Evolutionary conservation across 352 stramenopile genomes (phyloP), one percentile per base, ranked within the genome.

Genomic region (Pythium aquatile): DNA sequence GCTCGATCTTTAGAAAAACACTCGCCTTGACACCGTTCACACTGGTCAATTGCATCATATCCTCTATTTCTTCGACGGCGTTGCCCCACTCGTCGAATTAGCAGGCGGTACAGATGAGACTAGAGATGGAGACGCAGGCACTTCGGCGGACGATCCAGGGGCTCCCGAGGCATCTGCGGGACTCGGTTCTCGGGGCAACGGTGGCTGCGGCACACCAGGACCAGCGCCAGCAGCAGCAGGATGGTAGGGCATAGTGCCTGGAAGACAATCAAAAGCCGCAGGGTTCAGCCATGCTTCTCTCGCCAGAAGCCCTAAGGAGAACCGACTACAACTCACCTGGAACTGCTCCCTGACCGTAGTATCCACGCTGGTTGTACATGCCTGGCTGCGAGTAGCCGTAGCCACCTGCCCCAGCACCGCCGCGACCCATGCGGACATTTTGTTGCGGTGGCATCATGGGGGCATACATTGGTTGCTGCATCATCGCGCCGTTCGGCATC

Each of bases 381-480:
- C 66, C 63, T 30, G 84, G 80, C 70, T 87, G 79, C 40, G 70
- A 62, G 42, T 76, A 76, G n/a, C 74, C 69, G 35, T 84, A 83
- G 26, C 61, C 61, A 28, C 55, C 51, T 14, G 17, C 40, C 11
- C 64, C 74, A 16, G 69, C 68, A 32, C 56, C 49, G 11, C 46
- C 51, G 29, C 69, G 72, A 24, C 78, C 73, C 17, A 74, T 79
- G 28, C 78, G 66, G 64, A 83, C 77, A 65, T 86, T 83, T 42
- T 73, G 76, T 55, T 88, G 81, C 58, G 87, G 85, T 17, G 73
- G 72, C 71, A 89, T 83, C 79, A 91, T 81, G 3, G 79, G 82
- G 33, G 82, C 69, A 53, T 91, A 91, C 70, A 91, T 75, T 55
- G 67, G 73, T 54, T 74, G 77, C 62, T 75, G 70, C 81, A 92